Percentiles rank a stretch among this genome's conserved stretches.
Conservation (phyloP, 352 stramenopile genomes). For the Globisporangium splendens region DNA sequence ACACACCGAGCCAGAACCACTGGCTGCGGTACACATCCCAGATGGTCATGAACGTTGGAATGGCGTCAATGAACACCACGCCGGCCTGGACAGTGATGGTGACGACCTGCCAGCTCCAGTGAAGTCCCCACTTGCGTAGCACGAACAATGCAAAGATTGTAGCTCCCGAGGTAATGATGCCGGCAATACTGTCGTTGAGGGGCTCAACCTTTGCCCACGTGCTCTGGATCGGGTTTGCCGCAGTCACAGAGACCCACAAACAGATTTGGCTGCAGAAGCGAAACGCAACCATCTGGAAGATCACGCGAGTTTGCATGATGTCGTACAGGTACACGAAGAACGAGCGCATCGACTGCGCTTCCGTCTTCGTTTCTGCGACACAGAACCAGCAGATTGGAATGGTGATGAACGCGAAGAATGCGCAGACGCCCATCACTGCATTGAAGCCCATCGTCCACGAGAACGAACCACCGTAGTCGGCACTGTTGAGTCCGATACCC, state of each 20-base stretch:
- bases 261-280: conserved; percentile 49
- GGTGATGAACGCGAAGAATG: conserved; percentile 25
- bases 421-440: conserved; percentile 43
- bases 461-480: conserved; percentile 54
- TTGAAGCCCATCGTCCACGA: conserved; percentile 42
- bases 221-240: conserved; percentile 40
- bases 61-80: conserved; percentile 42
- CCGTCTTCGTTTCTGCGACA: conserved; percentile 38
- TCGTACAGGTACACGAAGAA: conserved; percentile 40
- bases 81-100: conserved; percentile 34
- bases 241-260: conserved; percentile 43
- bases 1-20: conserved; percentile 62
- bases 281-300: conserved; percentile 53
- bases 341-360: conserved; percentile 30
- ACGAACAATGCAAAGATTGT: conserved; percentile 35
- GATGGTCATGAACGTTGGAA: conserved; percentile 57
- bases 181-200: conserved; percentile 49
- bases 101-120: conserved; percentile 52
- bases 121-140: conserved; percentile 39
- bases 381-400: conserved; percentile 39
- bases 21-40: conserved; percentile 65
- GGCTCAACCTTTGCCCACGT: conserved; percentile 53
- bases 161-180: conserved; percentile 38
- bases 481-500: conserved; percentile 53
- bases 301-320: conserved; percentile 41